These are phyloP conservation scores for Globisporangium ultimum DNA, from an alignment of 352 stramenopile species.

Conservation along the genomic window DNA sequence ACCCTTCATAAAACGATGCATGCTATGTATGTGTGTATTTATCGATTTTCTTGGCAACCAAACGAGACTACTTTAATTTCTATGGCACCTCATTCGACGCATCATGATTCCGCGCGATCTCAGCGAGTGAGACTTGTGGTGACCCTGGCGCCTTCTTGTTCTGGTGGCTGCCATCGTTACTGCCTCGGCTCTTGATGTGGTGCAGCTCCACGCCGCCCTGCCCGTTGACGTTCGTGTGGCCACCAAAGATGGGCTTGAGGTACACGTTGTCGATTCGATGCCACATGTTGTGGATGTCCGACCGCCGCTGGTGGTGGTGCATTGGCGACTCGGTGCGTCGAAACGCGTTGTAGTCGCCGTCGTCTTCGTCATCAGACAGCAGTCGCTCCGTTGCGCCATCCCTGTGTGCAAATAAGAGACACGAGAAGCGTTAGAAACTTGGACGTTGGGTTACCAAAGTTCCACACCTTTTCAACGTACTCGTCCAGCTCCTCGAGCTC, in stretches of 20 bases:
- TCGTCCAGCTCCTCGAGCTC: slow-evolving; percentile 39
- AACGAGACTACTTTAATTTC: not conserved
- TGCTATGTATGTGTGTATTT: not conserved
- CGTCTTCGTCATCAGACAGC: slow-evolving; percentile 45
- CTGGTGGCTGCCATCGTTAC: not conserved
- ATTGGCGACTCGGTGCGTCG: slow-evolving; percentile 14
- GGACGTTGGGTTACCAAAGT: too few relatives aligned
- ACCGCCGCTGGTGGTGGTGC: slow-evolving; percentile 25
- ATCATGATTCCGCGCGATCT: slow-evolving; percentile 54
- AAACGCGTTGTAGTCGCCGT: slow-evolving; percentile 48
- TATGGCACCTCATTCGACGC: slow-evolving; percentile 29
- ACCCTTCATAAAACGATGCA: not conserved
- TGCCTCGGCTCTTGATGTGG: not conserved
- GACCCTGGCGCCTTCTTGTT: slow-evolving; percentile 13
- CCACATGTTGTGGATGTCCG: slow-evolving; percentile 62
- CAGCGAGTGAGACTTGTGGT: slow-evolving; percentile 40
- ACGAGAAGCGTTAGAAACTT: not conserved
- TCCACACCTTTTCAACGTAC: slow-evolving; percentile 26
- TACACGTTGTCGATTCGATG: slow-evolving; percentile 67
- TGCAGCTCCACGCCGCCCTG: slow-evolving; percentile 8
- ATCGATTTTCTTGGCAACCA: not conserved
- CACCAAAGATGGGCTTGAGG: slow-evolving; percentile 70
- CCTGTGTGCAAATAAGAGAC: slow-evolving; percentile 14
- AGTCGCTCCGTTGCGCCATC: slow-evolving; percentile 49
- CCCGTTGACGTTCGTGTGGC: slow-evolving; percentile 10